A percentile compares a stretch with the other conserved stretches of the same genome.
Conservation (phyloP, 192 early-diverging fungal genomes). For the Coemansia sp. region DNA sequence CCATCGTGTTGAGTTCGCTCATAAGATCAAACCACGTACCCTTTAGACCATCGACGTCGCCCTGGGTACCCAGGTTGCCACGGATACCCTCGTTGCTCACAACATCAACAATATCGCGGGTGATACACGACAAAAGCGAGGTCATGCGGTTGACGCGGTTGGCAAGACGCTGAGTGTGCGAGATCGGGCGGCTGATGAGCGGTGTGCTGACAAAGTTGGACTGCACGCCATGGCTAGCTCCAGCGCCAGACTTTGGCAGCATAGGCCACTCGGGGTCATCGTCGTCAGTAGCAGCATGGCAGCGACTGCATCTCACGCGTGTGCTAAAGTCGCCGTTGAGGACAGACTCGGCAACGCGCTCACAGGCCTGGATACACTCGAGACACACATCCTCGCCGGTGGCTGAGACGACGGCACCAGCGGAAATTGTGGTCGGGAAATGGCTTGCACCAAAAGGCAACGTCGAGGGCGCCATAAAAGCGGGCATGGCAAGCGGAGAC, state of each 20-base stretch:
- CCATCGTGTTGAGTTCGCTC: slow-evolving; percentile 66
- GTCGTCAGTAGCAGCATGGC: slow-evolving; percentile 19
- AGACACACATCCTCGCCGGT: slow-evolving; percentile 43
- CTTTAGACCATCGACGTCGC: slow-evolving; percentile 58
- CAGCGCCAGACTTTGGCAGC: slow-evolving; percentile 11
- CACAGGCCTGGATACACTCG: slow-evolving; percentile 54
- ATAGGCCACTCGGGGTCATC: slow-evolving; percentile 36
- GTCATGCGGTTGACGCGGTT: slow-evolving; percentile 57
- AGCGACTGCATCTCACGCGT: slow-evolving; percentile 51
- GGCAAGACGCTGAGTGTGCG: slow-evolving; percentile 48
- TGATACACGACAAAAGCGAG: slow-evolving; percentile 48
- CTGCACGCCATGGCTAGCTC: not conserved
- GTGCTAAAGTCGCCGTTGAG: slow-evolving; percentile 52
- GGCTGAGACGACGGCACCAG: slow-evolving; percentile 24
- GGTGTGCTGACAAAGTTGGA: slow-evolving; percentile 24
- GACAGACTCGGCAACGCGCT: slow-evolving; percentile 51
- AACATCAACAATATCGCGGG: slow-evolving; percentile 66
- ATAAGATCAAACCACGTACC: slow-evolving; percentile 71
- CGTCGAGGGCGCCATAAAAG: slow-evolving; percentile 46
- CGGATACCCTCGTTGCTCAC: slow-evolving; percentile 70
- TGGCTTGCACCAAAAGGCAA: slow-evolving; percentile 29
- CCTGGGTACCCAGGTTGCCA: slow-evolving; percentile 69
- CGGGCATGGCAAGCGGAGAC: slow-evolving; percentile 33
- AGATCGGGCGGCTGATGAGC: slow-evolving; percentile 28
- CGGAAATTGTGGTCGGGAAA: slow-evolving; percentile 37